These are phyloP conservation scores for Fusarium verrucosum DNA, from an alignment of 2,329 filamentous ascomycete genomes.

Conservation along the genomic window DNA sequence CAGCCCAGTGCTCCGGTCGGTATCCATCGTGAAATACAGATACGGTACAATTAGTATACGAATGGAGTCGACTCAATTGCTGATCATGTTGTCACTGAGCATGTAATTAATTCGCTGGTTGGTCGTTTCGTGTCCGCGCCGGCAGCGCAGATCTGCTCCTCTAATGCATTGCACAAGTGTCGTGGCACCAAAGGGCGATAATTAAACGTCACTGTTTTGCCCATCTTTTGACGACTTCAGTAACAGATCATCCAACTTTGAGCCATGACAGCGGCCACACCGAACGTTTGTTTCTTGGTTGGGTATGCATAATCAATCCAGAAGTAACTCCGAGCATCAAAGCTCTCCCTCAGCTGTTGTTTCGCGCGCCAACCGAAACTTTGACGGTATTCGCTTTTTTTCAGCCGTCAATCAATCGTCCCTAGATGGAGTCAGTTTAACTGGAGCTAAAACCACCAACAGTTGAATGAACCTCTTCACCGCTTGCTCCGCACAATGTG, in stretches of 20 bases:
- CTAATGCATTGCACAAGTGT: slow-evolving; percentile 19
- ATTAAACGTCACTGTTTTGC: slow-evolving; percentile 24
- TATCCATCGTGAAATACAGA: background rate
- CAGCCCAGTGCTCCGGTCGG: no score
- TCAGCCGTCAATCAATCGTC: slow-evolving; percentile 6
- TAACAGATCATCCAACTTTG: slow-evolving; percentile 28
- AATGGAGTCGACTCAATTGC: slow-evolving; percentile 2
- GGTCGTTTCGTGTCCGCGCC: slow-evolving; percentile 32
- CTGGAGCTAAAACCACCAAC: slow-evolving; percentile 2
- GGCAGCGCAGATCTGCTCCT: slow-evolving; percentile 22
- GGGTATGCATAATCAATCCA: no score
- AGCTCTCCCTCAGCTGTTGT: background rate
- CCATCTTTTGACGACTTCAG: slow-evolving; percentile 15
- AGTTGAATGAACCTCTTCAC: slow-evolving; percentile 24
- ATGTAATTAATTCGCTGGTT: slow-evolving; percentile 8
- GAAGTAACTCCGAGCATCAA: slow-evolving; percentile 8
- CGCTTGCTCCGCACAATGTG: slow-evolving; percentile 22
- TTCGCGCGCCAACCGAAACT: slow-evolving; percentile 32
- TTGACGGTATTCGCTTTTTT: background rate
- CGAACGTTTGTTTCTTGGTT: no score
- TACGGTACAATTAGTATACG: background rate
- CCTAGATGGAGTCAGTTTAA: background rate
- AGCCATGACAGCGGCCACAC: background rate
- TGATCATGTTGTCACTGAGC: slow-evolving; percentile 24
- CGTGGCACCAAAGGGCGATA: slow-evolving; percentile 31